These are phyloP conservation scores for Lunasporangiospora selenospora DNA, from an alignment of 192 early-diverging fungal genomes.

Conservation along the genomic window DNA sequence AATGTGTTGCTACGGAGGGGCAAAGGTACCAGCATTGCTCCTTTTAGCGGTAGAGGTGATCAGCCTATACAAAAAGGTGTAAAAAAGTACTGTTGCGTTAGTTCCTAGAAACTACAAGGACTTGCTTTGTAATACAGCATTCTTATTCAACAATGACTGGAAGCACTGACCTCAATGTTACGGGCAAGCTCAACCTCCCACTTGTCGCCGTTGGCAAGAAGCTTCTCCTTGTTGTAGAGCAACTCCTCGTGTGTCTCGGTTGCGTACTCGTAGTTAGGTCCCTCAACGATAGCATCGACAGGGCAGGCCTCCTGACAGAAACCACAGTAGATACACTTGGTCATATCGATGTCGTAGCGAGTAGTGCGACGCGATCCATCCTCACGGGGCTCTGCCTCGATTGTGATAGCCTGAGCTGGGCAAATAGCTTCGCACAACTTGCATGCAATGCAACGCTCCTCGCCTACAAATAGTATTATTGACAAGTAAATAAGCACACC, in stretches of 20 bases:
- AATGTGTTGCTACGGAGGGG: no score
- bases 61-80: slow-evolving; percentile 8
- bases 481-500: no score
- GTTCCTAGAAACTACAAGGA: no score
- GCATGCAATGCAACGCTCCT: slow-evolving; percentile 99
- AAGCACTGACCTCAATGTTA: slow-evolving; percentile 61
- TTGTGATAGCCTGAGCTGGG: slow-evolving; percentile 98
- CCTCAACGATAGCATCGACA: slow-evolving; percentile 98
- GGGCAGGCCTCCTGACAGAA: slow-evolving; percentile 98
- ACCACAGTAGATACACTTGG: slow-evolving; percentile 98
- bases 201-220: slow-evolving; percentile 96
- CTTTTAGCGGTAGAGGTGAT: slow-evolving; percentile 70
- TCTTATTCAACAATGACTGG: no score
- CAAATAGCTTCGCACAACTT: slow-evolving; percentile 98
- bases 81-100: no score
- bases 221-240: slow-evolving; percentile 98
- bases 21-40: no score
- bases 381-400: slow-evolving; percentile 95
- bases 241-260: slow-evolving; percentile 98
- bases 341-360: slow-evolving; percentile 99
- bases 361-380: slow-evolving; percentile 95
- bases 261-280: slow-evolving; percentile 95
- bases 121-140: no score
- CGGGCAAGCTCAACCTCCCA: slow-evolving; percentile 95
- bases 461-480: slow-evolving; percentile 78